Evolutionary conservation across 2,329 filamentous ascomycete genomes (phyloP).

Genomic region (Monilinia fructigena): DNA sequence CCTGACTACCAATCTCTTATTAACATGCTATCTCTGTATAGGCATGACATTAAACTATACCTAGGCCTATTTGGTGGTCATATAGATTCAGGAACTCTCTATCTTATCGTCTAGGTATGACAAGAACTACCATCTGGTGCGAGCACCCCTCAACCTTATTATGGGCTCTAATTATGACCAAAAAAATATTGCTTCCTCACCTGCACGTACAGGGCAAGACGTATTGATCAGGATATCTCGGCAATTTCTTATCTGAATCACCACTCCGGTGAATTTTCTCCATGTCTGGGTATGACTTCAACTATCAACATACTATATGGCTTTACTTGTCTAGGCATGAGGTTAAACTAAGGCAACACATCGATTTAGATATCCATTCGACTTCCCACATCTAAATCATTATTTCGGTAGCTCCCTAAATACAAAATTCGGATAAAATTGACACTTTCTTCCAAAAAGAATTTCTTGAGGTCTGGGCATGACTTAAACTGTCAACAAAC

Average conservation of each 20-base stretch:
- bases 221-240: not conserved
- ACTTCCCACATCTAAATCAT: not conserved
- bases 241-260: not conserved
- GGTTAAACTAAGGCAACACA: not conserved
- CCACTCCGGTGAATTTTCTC: not conserved
- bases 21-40: too few relatives aligned
- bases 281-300: not conserved
- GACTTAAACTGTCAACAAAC: not conserved
- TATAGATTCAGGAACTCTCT: too few relatives aligned
- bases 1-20: too few relatives aligned
- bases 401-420: not conserved
- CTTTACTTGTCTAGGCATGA: not conserved
- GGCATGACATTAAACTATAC: too few relatives aligned
- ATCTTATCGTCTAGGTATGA: not conserved
- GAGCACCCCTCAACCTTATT: not conserved
- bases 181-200: not conserved
- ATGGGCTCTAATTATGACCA: not conserved
- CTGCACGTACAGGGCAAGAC: not conserved
- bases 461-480: not conserved
- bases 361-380: not conserved
- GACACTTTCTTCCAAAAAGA: fast-evolving
- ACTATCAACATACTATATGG: not conserved
- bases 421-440: not conserved
- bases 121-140: too few relatives aligned
- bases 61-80: too few relatives aligned